Conservation (phyloP, 2,329 filamentous ascomycete genomes). For the Neonectria punicea region DNA sequence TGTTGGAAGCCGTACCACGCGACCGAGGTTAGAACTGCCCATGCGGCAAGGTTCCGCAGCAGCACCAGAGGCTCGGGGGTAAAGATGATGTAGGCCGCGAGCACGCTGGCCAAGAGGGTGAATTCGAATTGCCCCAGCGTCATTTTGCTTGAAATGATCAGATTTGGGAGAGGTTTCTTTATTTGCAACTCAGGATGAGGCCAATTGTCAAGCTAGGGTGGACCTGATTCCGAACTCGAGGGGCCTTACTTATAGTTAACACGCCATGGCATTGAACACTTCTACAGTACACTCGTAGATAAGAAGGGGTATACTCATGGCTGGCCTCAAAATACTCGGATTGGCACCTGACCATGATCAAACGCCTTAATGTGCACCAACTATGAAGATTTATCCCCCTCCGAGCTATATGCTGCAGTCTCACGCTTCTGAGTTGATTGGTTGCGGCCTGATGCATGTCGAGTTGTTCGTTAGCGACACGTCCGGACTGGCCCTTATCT, state of each 20-base stretch:
- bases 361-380: neutral
- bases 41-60: slow-evolving; percentile 11
- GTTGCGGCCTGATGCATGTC: neutral
- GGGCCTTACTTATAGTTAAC: neutral
- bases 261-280: neutral
- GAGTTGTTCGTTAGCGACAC: neutral
- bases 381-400: neutral
- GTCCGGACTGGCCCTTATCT: neutral
- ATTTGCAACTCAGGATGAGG: neutral
- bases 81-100: slow-evolving; percentile 16
- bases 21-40: slow-evolving; percentile 8
- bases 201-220: neutral
- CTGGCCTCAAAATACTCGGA: neutral
- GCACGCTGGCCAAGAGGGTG: slow-evolving; percentile 12
- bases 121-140: slow-evolving; percentile 14
- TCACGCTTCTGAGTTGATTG: neutral
- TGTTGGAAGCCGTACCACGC: slow-evolving; percentile 9
- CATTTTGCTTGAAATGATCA: neutral
- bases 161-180: neutral
- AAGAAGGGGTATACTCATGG: neutral
- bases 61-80: slow-evolving; percentile 13
- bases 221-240: neutral
- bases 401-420: neutral
- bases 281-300: neutral
- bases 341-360: neutral